Conservation (phyloP, 1,139 yeast genomes). For the Pichia kudriavzevii region DNA sequence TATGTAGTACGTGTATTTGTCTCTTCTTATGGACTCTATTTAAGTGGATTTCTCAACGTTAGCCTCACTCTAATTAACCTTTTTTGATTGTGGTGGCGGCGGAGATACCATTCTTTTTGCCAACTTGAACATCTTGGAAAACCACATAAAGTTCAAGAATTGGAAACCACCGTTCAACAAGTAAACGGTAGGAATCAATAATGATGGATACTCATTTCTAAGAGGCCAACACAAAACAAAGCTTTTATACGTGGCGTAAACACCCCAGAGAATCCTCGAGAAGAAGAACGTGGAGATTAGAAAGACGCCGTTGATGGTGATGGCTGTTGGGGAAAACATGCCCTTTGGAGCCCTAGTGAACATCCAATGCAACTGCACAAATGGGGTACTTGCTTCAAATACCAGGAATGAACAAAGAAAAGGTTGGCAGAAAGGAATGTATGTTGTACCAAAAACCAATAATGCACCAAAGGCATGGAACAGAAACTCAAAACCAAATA, state of each 20-base stretch:
- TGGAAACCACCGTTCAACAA: constrained; percentile 39
- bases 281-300: constrained; percentile 40
- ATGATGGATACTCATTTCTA: constrained; percentile 27
- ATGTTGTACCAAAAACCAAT: constrained; percentile 38
- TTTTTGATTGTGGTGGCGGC: no score
- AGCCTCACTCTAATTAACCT: no score
- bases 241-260: constrained; percentile 39
- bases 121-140: constrained; percentile 43
- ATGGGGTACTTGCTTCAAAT: constrained; percentile 52
- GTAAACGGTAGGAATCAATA: constrained; percentile 30
- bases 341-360: constrained; percentile 46
- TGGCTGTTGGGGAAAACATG: constrained; percentile 33
- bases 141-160: constrained; percentile 46
- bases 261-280: constrained; percentile 51
- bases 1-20: no score
- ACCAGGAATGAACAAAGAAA: constrained; percentile 46
- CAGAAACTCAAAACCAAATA: constrained; percentile 47
- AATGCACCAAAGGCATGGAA: constrained; percentile 51
- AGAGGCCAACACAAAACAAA: constrained; percentile 34
- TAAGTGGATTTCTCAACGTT: no score
- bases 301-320: constrained; percentile 40
- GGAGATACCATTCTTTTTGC: constrained; percentile 29
- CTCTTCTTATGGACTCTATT: no score
- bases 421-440: constrained; percentile 44
- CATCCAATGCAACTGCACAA: constrained; percentile 55